Percentiles rank a stretch among this genome's conserved stretches.
Evolutionary conservation across 208 protist genomes (phyloP).

Genomic region (Crithidia sp.): DNA sequence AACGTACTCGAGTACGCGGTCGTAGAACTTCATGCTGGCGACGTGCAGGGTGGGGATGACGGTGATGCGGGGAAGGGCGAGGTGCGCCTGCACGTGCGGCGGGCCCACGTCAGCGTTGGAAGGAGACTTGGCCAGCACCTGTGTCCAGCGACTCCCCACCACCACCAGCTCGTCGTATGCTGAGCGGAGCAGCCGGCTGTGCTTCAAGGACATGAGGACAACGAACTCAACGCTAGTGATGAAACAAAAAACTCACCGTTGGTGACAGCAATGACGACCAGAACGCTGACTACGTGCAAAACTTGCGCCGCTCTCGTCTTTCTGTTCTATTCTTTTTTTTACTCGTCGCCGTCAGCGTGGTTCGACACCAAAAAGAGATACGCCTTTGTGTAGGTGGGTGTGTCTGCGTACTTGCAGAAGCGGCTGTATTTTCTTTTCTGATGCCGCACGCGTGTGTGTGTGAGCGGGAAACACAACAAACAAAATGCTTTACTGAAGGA

Average conservation of each 20-base stretch:
- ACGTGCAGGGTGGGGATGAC: constrained; percentile 89
- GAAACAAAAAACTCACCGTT: not conserved
- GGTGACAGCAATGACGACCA: not conserved
- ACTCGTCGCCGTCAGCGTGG: too few species aligned
- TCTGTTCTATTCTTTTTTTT: too few species aligned
- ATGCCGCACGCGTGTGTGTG: too few species aligned
- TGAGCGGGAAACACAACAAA: too few species aligned
- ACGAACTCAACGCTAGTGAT: too few species aligned
- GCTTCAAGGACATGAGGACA: constrained; percentile 23
- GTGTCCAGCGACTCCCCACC: constrained; percentile 86
- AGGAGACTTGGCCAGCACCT: constrained; percentile 55
- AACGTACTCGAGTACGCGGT: constrained; percentile 88
- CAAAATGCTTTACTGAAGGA: too few species aligned
- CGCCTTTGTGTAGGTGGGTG: too few species aligned
- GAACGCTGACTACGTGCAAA: not conserved
- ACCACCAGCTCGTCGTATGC: constrained; percentile 81
- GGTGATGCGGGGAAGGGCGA: constrained; percentile 68
- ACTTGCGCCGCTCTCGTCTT: too few species aligned
- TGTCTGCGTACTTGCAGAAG: too few species aligned
- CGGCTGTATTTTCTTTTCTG: too few species aligned
- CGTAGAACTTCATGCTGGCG: constrained; percentile 84
- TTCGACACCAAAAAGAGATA: too few species aligned
- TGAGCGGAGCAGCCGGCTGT: constrained; percentile 46
- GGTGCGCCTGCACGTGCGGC: constrained; percentile 41
- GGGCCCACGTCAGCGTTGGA: constrained; percentile 29